Base-by-base conservation (phyloP, 495 filamentous ascomycete genomes). In the Clohesyomyces aquaticus region DNA sequence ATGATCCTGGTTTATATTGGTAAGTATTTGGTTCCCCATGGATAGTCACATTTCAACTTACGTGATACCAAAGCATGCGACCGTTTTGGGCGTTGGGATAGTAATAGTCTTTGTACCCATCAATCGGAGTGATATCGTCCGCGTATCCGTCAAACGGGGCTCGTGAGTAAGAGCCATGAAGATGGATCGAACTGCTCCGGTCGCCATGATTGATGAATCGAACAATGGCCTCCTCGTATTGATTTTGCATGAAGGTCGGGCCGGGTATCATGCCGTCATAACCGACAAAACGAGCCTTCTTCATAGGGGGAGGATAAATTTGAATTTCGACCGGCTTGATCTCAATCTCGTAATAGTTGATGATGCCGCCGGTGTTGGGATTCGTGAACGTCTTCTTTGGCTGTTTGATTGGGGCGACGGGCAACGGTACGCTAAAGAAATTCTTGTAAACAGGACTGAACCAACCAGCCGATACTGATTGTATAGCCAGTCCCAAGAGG, bases 41-140 rank as follows among this genome's bases (percentile, higher is more conserved):
- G n/a, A n/a, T n/a, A n/a, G n/a, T n/a, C n/a, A n/a, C n/a, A n/a
- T n/a, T n/a, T n/a, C n/a, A n/a, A n/a, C n/a, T n/a, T n/a, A n/a
- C 81, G 55, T 83, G 81, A 58, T 82, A 83, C 81, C 81, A 83
- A 16, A 80, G 62, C 1, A 77, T 76, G 16, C 81, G 73, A 2
- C 72, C 77, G 29, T 71, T 55, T 51, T 83, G 77, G 26, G 68
- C 68, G 67, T 83, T 83, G 25, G 81, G 80, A 67, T 80, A 83
- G 59, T 81, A 83, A 69, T 83, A 84, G 65, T 83, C n/a, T n/a
- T 82, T 81, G 73, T 79, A 83, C 64, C 82, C 61, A 32, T 78
- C 78, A 1, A 76, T 71, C 0, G 53, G 22, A 9, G 76, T 80
- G 16, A 71, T 67, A 66, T 82, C 81, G 53, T 78, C 77, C 11